Base-by-base conservation (phyloP, 164 flowering plant genomes). In the Vitis cinerea region DNA sequence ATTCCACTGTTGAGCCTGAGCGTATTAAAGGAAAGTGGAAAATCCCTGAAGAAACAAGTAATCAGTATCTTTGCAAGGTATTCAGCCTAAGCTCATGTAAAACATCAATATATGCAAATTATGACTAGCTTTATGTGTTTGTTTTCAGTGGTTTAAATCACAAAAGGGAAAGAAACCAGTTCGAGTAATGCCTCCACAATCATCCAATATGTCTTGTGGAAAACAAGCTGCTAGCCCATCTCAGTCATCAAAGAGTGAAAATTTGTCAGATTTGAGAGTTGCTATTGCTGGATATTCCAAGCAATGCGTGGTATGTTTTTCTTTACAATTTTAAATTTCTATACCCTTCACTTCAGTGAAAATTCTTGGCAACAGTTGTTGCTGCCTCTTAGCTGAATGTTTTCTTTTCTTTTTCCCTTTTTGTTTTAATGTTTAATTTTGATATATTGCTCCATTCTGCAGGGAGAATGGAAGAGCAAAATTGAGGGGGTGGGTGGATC, bases 21-120 rank as follows among this genome's bases (percentile, higher is more conserved):
- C 95, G 97, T 50, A 75, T 83, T 9, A 82, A 84, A 72, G 89
- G 85, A 55, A 92, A 90, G 77, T 96, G 98, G 98, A 89, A 89
- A 86, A 76, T 96, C 50, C 98, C 97, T 6, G 91, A 85, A 64
- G 90, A 71, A 64, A 79, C 93, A 63, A 67, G 70, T 48, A 96
- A 89, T 78, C 67, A 78, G 16, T 93, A 81, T 82, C 92, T 96
- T 67, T 61, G 62, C 73, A 86, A 90, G 95, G 98, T 96, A 77
- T 64, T 71, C 17, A 54, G 65, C 47, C 31, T 58, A 54, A 56
- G 48, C 13, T 49, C 48, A 31, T 63, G 49, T 49, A 47, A 61
- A 14, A 13, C 19, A 37, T 27, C 16, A 6, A n/a, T 23, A 16
- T 72, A 9, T 59, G 27, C 50, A 59, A 52, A 55, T 27, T 29